Evolutionary conservation across 1,284 basidiomycete species (phyloP), one percentile per base, ranked within the genome.

Genomic region (Abortiporus biennis): DNA sequence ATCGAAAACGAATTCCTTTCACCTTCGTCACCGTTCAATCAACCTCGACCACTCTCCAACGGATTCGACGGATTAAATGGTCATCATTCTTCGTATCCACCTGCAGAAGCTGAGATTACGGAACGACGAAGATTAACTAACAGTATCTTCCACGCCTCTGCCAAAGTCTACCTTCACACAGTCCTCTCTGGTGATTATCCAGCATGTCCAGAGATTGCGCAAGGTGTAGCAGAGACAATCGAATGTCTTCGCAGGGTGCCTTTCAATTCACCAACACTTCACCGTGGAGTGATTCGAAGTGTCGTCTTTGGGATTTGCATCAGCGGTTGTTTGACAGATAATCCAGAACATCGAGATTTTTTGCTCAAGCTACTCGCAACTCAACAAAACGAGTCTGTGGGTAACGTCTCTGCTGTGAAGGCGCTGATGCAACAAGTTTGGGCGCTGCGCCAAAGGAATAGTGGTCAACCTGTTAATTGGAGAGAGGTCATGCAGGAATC

Each of bases 261-360:
- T n/a, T 57, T 54, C 24, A 47, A 64, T 34, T 56, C 58, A 24
- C 61, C 63, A 39, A 58, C 65, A 34, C 59, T 68, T 31, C 64
- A 68, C 19, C 69, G 75, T 16, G 71, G 73, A 13, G 81, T 88
- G 17, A 73, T 87, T 40, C 71, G 86, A 23, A 85, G 80, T 58
- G 85, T 84, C 8, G 83, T 91, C 49, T 88, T 88, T 52, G 74
- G 76, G 37, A 77, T 85, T 44, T 86, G 80, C 54, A 72, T 89
- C 38, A 76, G 75, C 47, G 85, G 85, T 1, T 78, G 74, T 53
- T 69, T 89, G 45, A 78, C 81, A 47, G 74, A 79, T 54, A 64
- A 75, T 38, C 38, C 30, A 6, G 45, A 46, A 2, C 67, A 79
- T 49, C 70, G 74, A 40, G 35, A 48, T 1, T 67, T 69, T 49